Evolutionary conservation across 352 stramenopile genomes (phyloP).

Genomic region (Pythium guiyangense): DNA sequence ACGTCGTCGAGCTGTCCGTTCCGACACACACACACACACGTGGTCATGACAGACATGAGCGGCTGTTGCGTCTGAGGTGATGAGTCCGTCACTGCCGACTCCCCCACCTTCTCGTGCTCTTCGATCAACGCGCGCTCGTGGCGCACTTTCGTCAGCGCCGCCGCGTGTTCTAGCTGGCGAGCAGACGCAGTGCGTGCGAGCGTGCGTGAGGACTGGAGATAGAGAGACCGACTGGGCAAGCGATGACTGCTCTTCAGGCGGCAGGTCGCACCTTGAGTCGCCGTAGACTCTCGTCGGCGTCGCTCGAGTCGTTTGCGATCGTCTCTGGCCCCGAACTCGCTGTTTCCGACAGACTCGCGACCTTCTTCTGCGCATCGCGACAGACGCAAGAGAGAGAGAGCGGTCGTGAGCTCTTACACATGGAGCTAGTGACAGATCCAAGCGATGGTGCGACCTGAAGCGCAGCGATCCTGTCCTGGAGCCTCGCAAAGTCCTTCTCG

Average conservation of each 20-base stretch:
- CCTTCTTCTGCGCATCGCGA: background rate
- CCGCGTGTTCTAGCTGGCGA: slow-evolving; percentile 28
- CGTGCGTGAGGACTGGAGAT: background rate
- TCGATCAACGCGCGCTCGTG: slow-evolving; percentile 56
- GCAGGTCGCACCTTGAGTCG: slow-evolving; percentile 31
- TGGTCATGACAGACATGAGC: background rate
- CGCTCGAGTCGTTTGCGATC: background rate
- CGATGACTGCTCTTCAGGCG: background rate
- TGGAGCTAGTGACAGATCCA: background rate
- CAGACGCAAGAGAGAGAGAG: background rate
- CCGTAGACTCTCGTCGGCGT: slow-evolving; percentile 26
- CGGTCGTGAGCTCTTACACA: background rate
- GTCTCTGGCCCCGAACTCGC: slow-evolving; percentile 11
- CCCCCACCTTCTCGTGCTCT: slow-evolving; percentile 48
- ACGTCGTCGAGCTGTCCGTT: slow-evolving; percentile 36
- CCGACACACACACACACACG: background rate
- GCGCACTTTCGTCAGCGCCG: slow-evolving; percentile 36
- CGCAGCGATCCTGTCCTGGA: slow-evolving; percentile 10
- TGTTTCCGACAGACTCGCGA: slow-evolving; percentile 5
- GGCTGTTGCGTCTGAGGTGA: too few species aligned
- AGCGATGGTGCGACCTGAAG: slow-evolving; percentile 4
- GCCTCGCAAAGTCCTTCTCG: slow-evolving; percentile 9
- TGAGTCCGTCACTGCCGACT: background rate
- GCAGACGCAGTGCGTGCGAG: background rate
- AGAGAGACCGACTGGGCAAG: slow-evolving; percentile 10